Evolutionary conservation across 2,329 filamentous ascomycete genomes (phyloP), one percentile per base, ranked within the genome.

Genomic region (Apiospora marii): DNA sequence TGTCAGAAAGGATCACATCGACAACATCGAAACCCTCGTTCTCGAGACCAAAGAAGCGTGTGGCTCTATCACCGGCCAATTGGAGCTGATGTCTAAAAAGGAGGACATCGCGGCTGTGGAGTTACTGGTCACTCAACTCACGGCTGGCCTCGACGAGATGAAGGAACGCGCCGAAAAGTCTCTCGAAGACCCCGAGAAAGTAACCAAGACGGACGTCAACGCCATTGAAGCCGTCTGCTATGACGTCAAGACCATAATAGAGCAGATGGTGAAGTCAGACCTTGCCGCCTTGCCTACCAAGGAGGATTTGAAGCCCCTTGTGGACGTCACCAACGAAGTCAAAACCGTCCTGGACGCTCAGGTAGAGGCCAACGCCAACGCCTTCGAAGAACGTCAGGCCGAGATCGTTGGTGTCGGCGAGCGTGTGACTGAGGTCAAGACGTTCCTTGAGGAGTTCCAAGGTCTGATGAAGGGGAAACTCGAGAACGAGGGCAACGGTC

Each of bases 161-260:
- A 92, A 89, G 79, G 86, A 88, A 74, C 85, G 84, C 2, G 83
- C 86, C n/a, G 84, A 87, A 48, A 88, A 87, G 77, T 85, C 87
- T 14, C 80, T 85, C 13, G 88, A 91, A 24, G 86, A 87, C 51
- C 86, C 87, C 0, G 91, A 93, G 49, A 91, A 89, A 76, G 88
- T 96, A 34, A 93, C 91, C 69, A 98, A 97, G 84, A 90, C 91
- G 0, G 94, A 98, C 76, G 86, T 98, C 4, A 93, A 96, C 75
- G 90, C 93, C 1, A 89, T 98, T 10, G 93, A 94, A 75, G 88
- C 94, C 0, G 88, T 96, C 58, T 93, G 95, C 44, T 89, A 93
- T n/a, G 95, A 98, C 75, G 92, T 97, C 82, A 98, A 97, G 83
- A 86, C 88, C 5, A 90, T 92, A 41, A 86, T 98, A 12, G 92